Evolutionary conservation across 805 yeast species (phyloP), one percentile per base, ranked within the genome.

Genomic region (Komagataella kurtzmanii): DNA sequence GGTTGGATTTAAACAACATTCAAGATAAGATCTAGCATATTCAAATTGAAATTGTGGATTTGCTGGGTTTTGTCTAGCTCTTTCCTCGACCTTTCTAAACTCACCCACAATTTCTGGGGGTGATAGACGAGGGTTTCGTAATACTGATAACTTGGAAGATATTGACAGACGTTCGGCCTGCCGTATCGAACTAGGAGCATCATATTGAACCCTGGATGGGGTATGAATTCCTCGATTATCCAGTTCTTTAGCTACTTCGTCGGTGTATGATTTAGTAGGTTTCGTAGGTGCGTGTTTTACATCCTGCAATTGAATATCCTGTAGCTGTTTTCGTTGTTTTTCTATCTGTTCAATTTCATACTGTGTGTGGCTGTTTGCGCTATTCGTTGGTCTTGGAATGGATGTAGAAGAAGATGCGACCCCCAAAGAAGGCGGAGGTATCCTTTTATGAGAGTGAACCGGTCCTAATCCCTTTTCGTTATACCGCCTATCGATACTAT

Each of bases 21-120:
- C 40, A 30, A 30, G 40, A 8, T 30, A 64, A 14, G 72, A 67
- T 54, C 77, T 74, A n/a, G 86, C 84, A 77, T 83, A 81, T 48
- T 71, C 73, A 53, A 83, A 68, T 63, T 83, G 89, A n/a, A 77
- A 63, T 30, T 30, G 40, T 10, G 40, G 40, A 30, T 30, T 30
- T 30, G 40, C 40, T 14, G 40, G 8, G 12, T 30, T 30, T 14
- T 30, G 40, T 30, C 40, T 14, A 1, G 73, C 72, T 14, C 55
- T 52, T 2, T 66, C 63, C 52, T 71, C 62, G 3, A 60, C 54
- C 3, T 49, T 52, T 14, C 57, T 57, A 50, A 71, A 71, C n/a
- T 62, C 58, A 12, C 50, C 49, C 18, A 67, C 58, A 1, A 59
- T 19, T 21, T 30, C 40, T 30, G 4, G 40, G 40, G 40, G 40